A percentile compares a stretch with the other conserved stretches of the same genome.
Evolutionary conservation across 257 asterid genomes (phyloP).

Genomic region (Echites panduratus): DNA sequence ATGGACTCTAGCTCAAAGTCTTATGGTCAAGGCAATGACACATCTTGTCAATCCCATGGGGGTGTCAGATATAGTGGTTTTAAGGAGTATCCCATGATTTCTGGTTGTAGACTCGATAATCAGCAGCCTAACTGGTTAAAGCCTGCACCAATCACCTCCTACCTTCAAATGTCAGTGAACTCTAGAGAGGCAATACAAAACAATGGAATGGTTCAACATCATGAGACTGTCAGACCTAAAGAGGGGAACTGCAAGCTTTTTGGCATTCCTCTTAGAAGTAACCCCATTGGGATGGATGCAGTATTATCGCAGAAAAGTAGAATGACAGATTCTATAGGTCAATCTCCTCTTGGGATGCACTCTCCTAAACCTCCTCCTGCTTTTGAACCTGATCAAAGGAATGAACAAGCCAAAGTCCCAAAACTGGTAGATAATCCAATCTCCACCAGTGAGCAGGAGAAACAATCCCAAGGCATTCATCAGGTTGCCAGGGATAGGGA

Average conservation of each 20-base stretch:
- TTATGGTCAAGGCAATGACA: conserved; percentile 35
- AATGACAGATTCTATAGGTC: conserved; percentile 28
- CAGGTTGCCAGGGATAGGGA: conserved; percentile 45
- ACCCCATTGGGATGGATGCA: conserved; percentile 37
- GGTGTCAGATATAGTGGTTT: conserved; percentile 42
- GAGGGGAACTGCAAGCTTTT: conserved; percentile 79
- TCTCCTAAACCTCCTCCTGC: conserved; percentile 36
- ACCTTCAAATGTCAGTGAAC: conserved; percentile 50
- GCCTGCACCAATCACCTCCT: conserved; percentile 64
- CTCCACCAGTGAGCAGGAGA: conserved; percentile 51
- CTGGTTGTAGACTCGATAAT: conserved; percentile 46
- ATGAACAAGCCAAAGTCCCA: conserved; percentile 53
- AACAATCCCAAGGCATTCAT: conserved; percentile 36
- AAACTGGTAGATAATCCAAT: conserved; percentile 46
- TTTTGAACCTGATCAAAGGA: conserved; percentile 42
- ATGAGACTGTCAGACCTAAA: conserved; percentile 42
- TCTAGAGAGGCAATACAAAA: conserved; percentile 50
- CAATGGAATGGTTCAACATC: conserved; percentile 33
- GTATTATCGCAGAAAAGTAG: conserved; percentile 26
- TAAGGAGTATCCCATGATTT: conserved; percentile 41
- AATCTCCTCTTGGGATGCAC: conserved; percentile 27
- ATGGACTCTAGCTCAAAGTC: conserved; percentile 52
- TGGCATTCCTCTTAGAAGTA: conserved; percentile 61
- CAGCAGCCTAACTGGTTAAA: conserved; percentile 67
- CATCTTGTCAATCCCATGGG: conserved; percentile 42